Evolutionary conservation across 192 early-diverging fungal genomes (phyloP).

Genomic region (Linnemannia exigua): DNA sequence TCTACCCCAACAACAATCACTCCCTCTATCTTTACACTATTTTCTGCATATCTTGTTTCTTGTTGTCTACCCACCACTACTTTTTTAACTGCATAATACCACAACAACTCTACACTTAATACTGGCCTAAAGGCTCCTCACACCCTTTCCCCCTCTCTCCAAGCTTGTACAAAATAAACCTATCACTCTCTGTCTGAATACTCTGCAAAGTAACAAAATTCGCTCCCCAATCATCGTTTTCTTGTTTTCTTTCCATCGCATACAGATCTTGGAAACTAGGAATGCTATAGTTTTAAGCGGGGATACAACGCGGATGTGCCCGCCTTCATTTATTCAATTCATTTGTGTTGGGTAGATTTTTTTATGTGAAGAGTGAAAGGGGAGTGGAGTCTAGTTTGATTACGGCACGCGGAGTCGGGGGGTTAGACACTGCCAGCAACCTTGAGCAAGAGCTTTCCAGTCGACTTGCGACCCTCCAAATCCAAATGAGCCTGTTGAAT

Average conservation of each 20-base stretch:
- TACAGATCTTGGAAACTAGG: not conserved
- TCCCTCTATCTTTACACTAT: not conserved
- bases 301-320: too few relatives aligned
- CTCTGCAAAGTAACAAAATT: not conserved
- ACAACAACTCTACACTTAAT: not conserved
- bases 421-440: not conserved
- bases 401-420: too few relatives aligned
- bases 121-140: not conserved
- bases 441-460: constrained; percentile 2
- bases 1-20: not conserved
- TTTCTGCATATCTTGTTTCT: not conserved
- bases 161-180: not conserved
- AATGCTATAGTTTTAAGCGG: too few relatives aligned
- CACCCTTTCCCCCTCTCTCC: not conserved
- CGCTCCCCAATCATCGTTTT: too few relatives aligned
- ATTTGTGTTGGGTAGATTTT: too few relatives aligned
- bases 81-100: not conserved
- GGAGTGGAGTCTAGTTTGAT: too few relatives aligned
- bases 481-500: not conserved
- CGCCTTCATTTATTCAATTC: too few relatives aligned
- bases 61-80: not conserved
- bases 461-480: not conserved
- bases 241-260: too few relatives aligned
- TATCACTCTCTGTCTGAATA: not conserved
- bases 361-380: too few relatives aligned